Conservation (phyloP, 1,139 yeast species). For the Yamadazyma sp. region DNA sequence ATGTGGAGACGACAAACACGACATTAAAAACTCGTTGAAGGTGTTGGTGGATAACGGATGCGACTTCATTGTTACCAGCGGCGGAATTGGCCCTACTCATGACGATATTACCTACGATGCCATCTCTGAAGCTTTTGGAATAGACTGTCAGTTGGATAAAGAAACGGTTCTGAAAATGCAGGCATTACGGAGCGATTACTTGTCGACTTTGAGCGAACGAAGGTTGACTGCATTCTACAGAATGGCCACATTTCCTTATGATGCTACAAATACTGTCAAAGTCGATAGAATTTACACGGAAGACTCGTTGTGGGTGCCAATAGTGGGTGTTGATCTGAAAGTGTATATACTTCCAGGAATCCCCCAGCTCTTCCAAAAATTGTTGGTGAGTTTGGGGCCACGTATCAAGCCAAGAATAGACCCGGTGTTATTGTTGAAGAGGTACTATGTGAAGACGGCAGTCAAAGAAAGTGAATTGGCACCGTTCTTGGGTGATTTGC, state of each 20-base stretch:
- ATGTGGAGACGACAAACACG: constrained; percentile 73
- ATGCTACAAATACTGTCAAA: constrained; percentile 30
- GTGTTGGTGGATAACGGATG: constrained; percentile 46
- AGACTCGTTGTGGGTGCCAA: constrained; percentile 77
- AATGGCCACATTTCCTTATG: constrained; percentile 74
- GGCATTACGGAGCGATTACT: constrained; percentile 41
- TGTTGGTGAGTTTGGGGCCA: constrained; percentile 38
- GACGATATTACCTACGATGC: constrained; percentile 83
- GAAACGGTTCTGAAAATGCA: constrained; percentile 65
- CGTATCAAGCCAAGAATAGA: constrained; percentile 26
- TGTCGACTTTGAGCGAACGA: constrained; percentile 36
- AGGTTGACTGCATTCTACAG: constrained; percentile 62
- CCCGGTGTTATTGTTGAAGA: constrained; percentile 26
- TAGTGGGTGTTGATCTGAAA: constrained; percentile 60
- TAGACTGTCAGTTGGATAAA: constrained; percentile 52
- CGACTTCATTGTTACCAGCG: constrained; percentile 76
- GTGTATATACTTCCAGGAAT: constrained; percentile 81
- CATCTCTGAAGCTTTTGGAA: constrained; percentile 59
- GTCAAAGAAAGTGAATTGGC: constrained; percentile 70
- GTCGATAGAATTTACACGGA: constrained; percentile 55
- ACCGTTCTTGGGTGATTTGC: constrained; percentile 55
- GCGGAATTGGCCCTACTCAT: constrained; percentile 88
- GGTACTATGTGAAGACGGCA: constrained; percentile 64
- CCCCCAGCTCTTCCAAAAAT: constrained; percentile 63
- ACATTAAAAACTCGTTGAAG: constrained; percentile 56